Percentiles rank a stretch among this genome's conserved stretches.
phyloP scores from a whole-genome alignment of 805 yeast species.

The Nakazawaea siamensis region DNA sequence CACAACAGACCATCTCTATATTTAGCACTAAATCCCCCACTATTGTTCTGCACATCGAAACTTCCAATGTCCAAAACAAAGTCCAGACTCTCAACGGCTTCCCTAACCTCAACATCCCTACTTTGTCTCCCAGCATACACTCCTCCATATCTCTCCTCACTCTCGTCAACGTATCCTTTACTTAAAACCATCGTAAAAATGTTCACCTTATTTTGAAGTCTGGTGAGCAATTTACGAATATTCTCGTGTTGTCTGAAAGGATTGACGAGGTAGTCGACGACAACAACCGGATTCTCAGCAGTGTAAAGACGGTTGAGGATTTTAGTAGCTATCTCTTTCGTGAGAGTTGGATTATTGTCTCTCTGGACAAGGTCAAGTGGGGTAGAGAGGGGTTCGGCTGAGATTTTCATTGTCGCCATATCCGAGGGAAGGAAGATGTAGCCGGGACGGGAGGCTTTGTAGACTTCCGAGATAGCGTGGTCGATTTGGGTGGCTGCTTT shows the following conservation, averaged over 20 bases:
- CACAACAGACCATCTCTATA: slow-evolving; percentile 18
- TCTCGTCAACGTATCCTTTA: slow-evolving; percentile 32
- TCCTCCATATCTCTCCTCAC: slow-evolving; percentile 34
- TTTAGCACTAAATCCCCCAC: slow-evolving; percentile 6
- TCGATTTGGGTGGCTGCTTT: slow-evolving; percentile 60
- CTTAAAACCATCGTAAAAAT: slow-evolving; percentile 31
- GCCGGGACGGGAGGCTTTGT: slow-evolving; percentile 68
- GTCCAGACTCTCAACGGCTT: slow-evolving; percentile 19
- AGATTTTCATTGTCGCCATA: slow-evolving; percentile 37
- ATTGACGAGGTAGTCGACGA: slow-evolving; percentile 32
- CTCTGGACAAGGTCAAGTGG: slow-evolving; percentile 19
- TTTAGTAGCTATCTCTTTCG: slow-evolving; percentile 18
- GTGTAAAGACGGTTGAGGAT: slow-evolving; percentile 30
- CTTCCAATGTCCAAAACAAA: slow-evolving; percentile 25
- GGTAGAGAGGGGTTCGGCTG: slow-evolving; percentile 24
- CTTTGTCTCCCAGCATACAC: slow-evolving; percentile 30
- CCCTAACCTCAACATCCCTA: slow-evolving; percentile 20
- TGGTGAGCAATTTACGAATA: slow-evolving; percentile 22
- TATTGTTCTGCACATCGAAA: slow-evolving; percentile 13
- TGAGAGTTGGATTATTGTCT: slow-evolving; percentile 16
- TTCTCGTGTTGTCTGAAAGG: slow-evolving; percentile 26
- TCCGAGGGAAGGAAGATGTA: slow-evolving; percentile 74
- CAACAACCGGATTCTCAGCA: slow-evolving; percentile 27
- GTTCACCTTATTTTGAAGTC: slow-evolving; percentile 27
- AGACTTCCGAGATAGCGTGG: slow-evolving; percentile 46